These are phyloP conservation scores for Xylaria sp. DNA, from an alignment of 2,329 filamentous ascomycete species.

Conservation along the genomic window DNA sequence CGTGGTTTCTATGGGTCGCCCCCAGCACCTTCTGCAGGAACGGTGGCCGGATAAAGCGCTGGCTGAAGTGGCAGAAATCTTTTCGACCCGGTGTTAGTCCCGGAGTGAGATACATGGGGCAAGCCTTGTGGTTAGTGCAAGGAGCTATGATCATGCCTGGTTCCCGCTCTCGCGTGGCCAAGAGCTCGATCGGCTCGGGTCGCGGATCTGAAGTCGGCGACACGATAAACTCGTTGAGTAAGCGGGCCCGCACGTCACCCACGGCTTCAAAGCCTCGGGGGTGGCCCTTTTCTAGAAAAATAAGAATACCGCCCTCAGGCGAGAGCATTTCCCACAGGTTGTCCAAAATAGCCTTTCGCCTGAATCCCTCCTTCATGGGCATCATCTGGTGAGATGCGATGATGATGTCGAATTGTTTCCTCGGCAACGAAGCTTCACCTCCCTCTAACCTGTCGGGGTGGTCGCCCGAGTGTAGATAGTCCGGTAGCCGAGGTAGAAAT, in stretches of 20 bases:
- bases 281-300: constrained; percentile 89
- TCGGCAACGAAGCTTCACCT: constrained; percentile 57
- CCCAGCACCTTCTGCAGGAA: constrained; percentile 81
- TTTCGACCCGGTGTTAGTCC: constrained; percentile 77
- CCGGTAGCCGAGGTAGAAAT: constrained; percentile 89
- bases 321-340: constrained; percentile 90
- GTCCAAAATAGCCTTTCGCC: constrained; percentile 79
- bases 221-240: constrained; percentile 72
- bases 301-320: constrained; percentile 82
- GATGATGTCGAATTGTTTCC: constrained; percentile 88
- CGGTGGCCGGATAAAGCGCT: constrained; percentile 82
- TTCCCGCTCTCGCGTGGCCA: constrained; percentile 54
- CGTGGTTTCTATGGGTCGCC: constrained; percentile 75
- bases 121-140: constrained; percentile 87
- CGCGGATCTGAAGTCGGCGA: constrained; percentile 39
- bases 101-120: constrained; percentile 82
- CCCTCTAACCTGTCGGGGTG: constrained; percentile 66
- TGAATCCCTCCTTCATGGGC: constrained; percentile 74
- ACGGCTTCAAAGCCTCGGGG: constrained; percentile 92
- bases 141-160: constrained; percentile 70
- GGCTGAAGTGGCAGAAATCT: constrained; percentile 89
- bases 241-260: constrained; percentile 78
- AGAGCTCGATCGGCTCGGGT: constrained; percentile 49
- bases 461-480: constrained; percentile 73
- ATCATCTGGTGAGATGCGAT: constrained; percentile 87